Evolutionary conservation across 2,329 filamentous ascomycete species (phyloP), one percentile per base, ranked within the genome.

Genomic region (Fusarium sp.): DNA sequence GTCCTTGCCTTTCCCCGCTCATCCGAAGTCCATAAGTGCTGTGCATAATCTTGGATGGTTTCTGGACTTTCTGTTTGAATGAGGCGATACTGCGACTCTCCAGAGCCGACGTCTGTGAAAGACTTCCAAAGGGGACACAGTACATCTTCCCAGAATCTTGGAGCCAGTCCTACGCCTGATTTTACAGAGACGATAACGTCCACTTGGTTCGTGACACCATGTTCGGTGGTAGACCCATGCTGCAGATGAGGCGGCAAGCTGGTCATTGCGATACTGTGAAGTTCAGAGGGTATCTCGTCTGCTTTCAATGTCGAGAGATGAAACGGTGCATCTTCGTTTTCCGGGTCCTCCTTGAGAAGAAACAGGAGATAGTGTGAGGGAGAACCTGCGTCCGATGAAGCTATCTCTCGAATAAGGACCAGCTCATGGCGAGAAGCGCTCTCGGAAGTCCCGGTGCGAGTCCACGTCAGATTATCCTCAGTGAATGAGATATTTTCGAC

Each of bases 181-280:
- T 82, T 81, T 0, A 85, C 88, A 2, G 91, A 94, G 19, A 94
- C 83, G 22, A 94, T 76, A 19, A 93, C 81, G 70, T 92, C 84
- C n/a, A 90, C 75, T 14, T 77, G 50, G 33, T 71, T 75, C n/a
- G 56, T 56, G 14, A 57, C 32, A 7, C 60, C 64, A 17, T 63
- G 51, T 9, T 77, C 51, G 44, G 71, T 73, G 22, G 32, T 50
- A 19, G 51, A 41, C 6, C 46, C 59, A 14, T 68, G 60, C 32
- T 58, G 65, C 4, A 82, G 75, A 61, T 85, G 77, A 3, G 69
- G 47, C 0, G 85, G 85, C 8, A 82, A 59, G 5, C 69, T 68
- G 6, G 61, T 51, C 15, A 85, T 66, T 23, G 82, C 65, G 56
- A 81, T 78, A 7, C 71, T 71, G 17, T 77, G 71, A 7, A 82